Percentiles rank a stretch among this genome's conserved stretches.
These are phyloP conservation scores for Ascochyta viciae-villosae DNA, from an alignment of 2,329 filamentous ascomycete genomes.

Conservation along the genomic window DNA sequence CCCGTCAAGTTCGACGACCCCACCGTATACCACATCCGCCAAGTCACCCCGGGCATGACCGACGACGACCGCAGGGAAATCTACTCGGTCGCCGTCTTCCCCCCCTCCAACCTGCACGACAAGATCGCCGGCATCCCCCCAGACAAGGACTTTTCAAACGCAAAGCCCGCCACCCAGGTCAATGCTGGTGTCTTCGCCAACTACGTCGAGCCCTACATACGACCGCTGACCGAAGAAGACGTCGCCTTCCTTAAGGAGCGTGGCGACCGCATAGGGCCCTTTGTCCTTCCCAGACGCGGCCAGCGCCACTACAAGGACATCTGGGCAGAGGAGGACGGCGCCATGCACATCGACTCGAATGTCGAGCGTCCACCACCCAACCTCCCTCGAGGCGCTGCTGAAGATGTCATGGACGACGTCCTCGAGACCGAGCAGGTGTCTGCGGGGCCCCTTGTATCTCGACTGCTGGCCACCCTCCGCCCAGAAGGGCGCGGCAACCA, in stretches of 20 bases:
- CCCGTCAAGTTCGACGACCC: constrained; percentile 90
- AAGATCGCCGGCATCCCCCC: constrained; percentile 88
- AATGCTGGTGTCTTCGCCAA: constrained; percentile 91
- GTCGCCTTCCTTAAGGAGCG: constrained; percentile 90
- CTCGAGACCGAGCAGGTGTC: constrained; percentile 89
- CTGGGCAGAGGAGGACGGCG: constrained; percentile 93
- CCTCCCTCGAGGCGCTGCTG: constrained; percentile 82
- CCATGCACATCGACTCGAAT: constrained; percentile 73
- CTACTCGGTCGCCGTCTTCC: constrained; percentile 85
- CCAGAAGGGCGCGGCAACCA: constrained; percentile 72
- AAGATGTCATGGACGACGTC: constrained; percentile 85
- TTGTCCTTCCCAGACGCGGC: constrained; percentile 84
- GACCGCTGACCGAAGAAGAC: constrained; percentile 90
- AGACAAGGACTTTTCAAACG: constrained; percentile 93
- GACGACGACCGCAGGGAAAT: constrained; percentile 88
- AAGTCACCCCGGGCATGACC: constrained; percentile 75
- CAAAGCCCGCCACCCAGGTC: constrained; percentile 93
- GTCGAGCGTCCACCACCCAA: constrained; percentile 77
- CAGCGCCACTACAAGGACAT: constrained; percentile 86
- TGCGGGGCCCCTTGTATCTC: constrained; percentile 82
- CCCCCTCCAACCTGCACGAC: constrained; percentile 78
- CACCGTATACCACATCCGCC: constrained; percentile 90
- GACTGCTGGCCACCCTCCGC: constrained; percentile 80
- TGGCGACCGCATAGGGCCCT: constrained; percentile 81
- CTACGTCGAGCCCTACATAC: constrained; percentile 90